A percentile compares a stretch with the other conserved stretches of the same genome.
Evolutionary conservation across 2,329 filamentous ascomycete species (phyloP).

Genomic region (Daldinia sp.): DNA sequence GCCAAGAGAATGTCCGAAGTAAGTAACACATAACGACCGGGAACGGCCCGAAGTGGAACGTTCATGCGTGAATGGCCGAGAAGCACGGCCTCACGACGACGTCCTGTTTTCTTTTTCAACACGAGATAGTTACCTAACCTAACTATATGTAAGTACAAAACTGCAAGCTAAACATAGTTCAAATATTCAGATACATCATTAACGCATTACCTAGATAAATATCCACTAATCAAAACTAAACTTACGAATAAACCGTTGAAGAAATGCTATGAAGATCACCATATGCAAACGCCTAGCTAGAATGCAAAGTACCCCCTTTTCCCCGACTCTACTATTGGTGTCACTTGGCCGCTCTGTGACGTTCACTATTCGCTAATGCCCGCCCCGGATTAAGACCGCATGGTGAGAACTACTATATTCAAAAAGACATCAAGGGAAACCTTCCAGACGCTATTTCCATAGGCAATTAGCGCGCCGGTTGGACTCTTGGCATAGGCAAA

Average conservation of each 20-base stretch:
- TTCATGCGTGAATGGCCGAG: not conserved
- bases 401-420: not conserved
- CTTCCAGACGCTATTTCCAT: not conserved
- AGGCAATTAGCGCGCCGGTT: not conserved
- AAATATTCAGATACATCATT: not conserved
- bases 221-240: not conserved
- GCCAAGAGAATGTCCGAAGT: not conserved
- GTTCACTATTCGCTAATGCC: not conserved
- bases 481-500: constrained; percentile 9
- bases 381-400: not conserved
- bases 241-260: not conserved
- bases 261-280: not conserved
- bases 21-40: not conserved
- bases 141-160: not conserved
- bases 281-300: not conserved
- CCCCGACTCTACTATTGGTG: not conserved
- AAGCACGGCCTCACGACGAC: not conserved
- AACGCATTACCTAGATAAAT: not conserved
- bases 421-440: not conserved
- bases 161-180: not conserved
- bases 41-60: constrained; percentile 4
- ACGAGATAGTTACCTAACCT: not conserved
- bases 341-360: not conserved
- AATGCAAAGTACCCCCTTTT: not conserved
- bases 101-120: not conserved